Evolutionary conservation across 1,139 yeast genomes (phyloP).

Genomic region (Debaryomycetaceae sp.): DNA sequence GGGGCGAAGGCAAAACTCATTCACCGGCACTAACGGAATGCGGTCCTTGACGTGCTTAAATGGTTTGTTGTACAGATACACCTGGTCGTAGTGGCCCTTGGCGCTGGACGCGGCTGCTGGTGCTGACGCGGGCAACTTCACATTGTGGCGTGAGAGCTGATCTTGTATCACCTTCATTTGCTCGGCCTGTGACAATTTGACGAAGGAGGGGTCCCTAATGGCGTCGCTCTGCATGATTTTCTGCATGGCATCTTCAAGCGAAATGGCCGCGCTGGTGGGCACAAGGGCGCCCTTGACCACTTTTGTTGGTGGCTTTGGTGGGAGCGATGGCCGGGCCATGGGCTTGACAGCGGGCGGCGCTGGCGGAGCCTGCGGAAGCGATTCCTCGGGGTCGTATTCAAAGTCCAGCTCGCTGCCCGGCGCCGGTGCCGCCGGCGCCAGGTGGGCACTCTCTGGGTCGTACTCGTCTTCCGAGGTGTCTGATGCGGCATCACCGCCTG

Average conservation of each 20-base stretch:
- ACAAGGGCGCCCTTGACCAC: conserved; percentile 11
- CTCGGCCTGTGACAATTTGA: conserved; percentile 25
- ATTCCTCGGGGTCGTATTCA: conserved; percentile 9
- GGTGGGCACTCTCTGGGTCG: conserved; percentile 17
- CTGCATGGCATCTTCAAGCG: conserved; percentile 29
- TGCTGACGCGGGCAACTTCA: conserved; percentile 14
- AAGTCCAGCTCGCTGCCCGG: conserved; percentile 2
- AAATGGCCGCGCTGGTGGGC: neutral
- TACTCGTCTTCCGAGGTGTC: conserved; percentile 20
- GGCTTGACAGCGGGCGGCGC: conserved; percentile 6
- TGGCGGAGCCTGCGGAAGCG: conserved; percentile 3
- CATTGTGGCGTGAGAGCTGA: conserved; percentile 24
- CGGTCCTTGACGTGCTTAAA: conserved; percentile 27
- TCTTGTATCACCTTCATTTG: conserved; percentile 31
- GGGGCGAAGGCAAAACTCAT: conserved; percentile 53
- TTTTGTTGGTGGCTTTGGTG: conserved; percentile 28
- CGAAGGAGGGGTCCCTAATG: conserved; percentile 29
- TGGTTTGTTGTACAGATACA: conserved; percentile 38
- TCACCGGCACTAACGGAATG: conserved; percentile 45
- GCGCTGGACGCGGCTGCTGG: conserved; percentile 2
- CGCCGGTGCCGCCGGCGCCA: conserved; percentile 5
- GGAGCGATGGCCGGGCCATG: conserved; percentile 16
- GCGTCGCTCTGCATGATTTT: conserved; percentile 31
- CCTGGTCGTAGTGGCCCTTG: conserved; percentile 28
- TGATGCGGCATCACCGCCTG: no score